Percentiles rank a stretch among this genome's conserved stretches.
Evolutionary conservation across 2,329 filamentous ascomycete genomes (phyloP).

Genomic region (Xylaria arbuscula): DNA sequence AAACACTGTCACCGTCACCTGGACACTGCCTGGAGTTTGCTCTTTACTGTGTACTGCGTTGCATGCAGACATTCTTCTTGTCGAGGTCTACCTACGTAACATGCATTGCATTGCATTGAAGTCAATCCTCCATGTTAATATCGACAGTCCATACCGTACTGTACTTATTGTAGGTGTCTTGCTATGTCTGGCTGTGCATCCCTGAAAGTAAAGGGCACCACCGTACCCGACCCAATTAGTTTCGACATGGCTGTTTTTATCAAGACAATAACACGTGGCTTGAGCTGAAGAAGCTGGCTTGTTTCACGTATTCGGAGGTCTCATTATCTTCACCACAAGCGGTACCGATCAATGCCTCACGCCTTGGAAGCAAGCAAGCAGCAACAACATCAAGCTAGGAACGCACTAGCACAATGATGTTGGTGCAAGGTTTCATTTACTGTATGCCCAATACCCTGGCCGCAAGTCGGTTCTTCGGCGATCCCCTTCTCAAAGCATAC

Average conservation of each 20-base stretch:
- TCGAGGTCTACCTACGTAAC: too few species aligned
- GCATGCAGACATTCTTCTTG: background rate
- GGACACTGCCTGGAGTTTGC: background rate
- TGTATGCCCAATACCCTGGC: conserved; percentile 11
- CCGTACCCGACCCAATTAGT: conserved; percentile 2
- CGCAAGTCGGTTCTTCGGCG: background rate
- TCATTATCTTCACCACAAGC: conserved; percentile 10
- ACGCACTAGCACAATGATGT: conserved; percentile 3
- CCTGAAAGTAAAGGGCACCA: background rate
- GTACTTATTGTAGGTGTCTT: too few species aligned
- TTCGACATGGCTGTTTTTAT: conserved; percentile 6
- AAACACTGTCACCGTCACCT: too few species aligned
- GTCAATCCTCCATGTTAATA: too few species aligned
- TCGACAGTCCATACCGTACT: too few species aligned
- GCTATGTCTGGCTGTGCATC: too few species aligned
- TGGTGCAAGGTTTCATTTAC: conserved; percentile 27
- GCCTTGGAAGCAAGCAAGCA: background rate
- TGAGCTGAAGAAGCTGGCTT: conserved; percentile 24
- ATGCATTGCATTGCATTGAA: too few species aligned
- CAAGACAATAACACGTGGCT: conserved; percentile 22
- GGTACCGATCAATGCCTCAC: conserved; percentile 4
- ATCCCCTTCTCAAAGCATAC: conserved; percentile 10
- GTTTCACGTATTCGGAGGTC: conserved; percentile 6
- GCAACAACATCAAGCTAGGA: background rate
- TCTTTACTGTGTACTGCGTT: too few species aligned